Evolutionary conservation across 345 rosid species (phyloP).

Genomic region (Eucalyptus pauciflora): DNA sequence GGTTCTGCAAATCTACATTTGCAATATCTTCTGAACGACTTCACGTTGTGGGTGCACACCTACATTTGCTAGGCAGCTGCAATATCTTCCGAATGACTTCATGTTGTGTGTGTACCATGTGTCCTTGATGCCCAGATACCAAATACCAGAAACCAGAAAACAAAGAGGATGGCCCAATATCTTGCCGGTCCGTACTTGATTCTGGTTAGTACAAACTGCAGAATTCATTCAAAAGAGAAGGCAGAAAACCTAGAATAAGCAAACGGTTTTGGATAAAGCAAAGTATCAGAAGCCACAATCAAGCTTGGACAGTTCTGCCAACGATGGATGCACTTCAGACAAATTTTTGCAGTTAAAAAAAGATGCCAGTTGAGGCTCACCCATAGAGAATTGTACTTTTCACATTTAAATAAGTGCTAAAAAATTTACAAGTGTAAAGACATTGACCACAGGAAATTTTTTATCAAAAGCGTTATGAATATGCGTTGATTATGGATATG

Average conservation of each 20-base stretch:
- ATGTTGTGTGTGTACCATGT: constrained; percentile 42
- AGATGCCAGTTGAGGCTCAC: neutral
- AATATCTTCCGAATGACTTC: neutral
- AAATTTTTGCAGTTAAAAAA: neutral
- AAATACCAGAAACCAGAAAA: constrained; percentile 97
- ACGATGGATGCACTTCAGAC: neutral
- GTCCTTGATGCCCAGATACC: constrained; percentile 94
- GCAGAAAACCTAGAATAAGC: neutral
- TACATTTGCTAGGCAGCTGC: neutral
- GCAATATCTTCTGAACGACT: neutral
- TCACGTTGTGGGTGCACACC: neutral
- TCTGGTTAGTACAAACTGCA: constrained; percentile 94
- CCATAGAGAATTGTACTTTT: neutral
- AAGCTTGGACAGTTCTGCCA: neutral
- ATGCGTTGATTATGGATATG: neutral
- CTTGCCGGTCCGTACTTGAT: constrained; percentile 97
- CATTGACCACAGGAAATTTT: neutral
- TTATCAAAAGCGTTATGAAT: neutral
- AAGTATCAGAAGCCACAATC: neutral
- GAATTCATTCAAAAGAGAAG: neutral
- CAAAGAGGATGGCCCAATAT: constrained; percentile 92
- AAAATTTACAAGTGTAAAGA: neutral
- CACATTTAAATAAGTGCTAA: neutral
- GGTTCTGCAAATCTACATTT: neutral
- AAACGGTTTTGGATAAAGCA: neutral